A percentile compares a stretch with the other conserved stretches of the same genome.
phyloP scores from a whole-genome alignment of 2,329 filamentous ascomycete genomes.

The Harringtonia lauricola region DNA sequence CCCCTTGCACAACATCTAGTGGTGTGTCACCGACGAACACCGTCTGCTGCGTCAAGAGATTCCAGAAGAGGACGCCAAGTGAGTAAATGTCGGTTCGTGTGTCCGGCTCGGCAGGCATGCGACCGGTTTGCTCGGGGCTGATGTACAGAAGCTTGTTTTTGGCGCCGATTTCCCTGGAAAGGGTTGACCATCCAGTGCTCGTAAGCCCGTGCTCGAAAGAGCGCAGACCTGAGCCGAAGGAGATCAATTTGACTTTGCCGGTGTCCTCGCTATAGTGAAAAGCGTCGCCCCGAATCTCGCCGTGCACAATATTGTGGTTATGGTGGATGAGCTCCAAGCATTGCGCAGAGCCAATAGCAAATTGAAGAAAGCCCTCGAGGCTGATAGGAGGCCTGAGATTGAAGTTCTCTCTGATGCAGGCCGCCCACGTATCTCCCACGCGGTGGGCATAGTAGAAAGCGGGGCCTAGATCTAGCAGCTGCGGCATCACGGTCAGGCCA shows the following conservation, averaged over 20 bases:
- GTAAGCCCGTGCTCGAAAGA: constrained; percentile 85
- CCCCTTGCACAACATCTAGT: constrained; percentile 84
- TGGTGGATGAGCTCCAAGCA: constrained; percentile 89
- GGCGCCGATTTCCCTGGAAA: constrained; percentile 75
- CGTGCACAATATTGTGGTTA: constrained; percentile 74
- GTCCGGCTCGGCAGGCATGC: constrained; percentile 86
- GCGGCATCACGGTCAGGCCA: constrained; percentile 60
- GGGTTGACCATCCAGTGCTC: constrained; percentile 73
- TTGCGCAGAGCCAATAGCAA: constrained; percentile 78
- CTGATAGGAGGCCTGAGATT: constrained; percentile 50
- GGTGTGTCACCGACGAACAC: constrained; percentile 72
- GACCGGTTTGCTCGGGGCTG: constrained; percentile 87
- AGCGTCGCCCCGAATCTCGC: constrained; percentile 80
- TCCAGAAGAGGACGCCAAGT: constrained; percentile 82
- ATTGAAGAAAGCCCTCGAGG: constrained; percentile 72
- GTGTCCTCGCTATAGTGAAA: constrained; percentile 74
- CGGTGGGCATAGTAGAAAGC: constrained; percentile 52
- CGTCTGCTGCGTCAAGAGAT: constrained; percentile 64
- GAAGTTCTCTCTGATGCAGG: constrained; percentile 27
- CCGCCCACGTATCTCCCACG: constrained; percentile 37
- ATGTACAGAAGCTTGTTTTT: constrained; percentile 87
- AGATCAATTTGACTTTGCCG: constrained; percentile 65
- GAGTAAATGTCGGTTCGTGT: constrained; percentile 90
- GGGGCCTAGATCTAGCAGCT: constrained; percentile 67
- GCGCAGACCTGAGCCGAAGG: constrained; percentile 75